These are phyloP conservation scores for Aspergillus heteromorphus DNA, from an alignment of 495 filamentous ascomycete genomes.

Conservation along the genomic window DNA sequence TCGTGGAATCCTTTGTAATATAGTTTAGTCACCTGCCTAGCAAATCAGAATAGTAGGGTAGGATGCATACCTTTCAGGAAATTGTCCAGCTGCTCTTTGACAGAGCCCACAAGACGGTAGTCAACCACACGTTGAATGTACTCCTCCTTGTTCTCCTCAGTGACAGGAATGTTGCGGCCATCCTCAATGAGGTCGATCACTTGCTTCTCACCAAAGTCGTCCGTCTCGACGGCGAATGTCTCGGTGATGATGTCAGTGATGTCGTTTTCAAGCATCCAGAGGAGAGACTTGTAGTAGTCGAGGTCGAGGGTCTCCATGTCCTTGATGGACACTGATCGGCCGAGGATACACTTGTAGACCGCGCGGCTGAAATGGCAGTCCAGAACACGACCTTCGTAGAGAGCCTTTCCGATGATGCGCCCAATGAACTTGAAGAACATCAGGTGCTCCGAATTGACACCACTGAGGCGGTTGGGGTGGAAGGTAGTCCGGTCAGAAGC, in stretches of 20 bases:
- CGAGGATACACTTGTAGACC: slow-evolving; percentile 95
- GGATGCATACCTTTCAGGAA: slow-evolving; percentile 76
- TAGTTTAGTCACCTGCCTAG: slow-evolving; percentile 17
- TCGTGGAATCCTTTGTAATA: slow-evolving; percentile 78
- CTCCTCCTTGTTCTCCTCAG: slow-evolving; percentile 97
- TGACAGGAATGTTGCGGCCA: slow-evolving; percentile 87
- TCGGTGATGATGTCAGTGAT: slow-evolving; percentile 99
- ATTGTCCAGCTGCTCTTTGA: slow-evolving; percentile 88
- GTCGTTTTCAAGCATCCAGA: slow-evolving; percentile 98
- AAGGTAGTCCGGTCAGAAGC: slow-evolving; percentile 98
- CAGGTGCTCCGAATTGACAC: slow-evolving; percentile 90
- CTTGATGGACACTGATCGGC: slow-evolving; percentile 92
- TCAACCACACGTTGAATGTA: slow-evolving; percentile 94
- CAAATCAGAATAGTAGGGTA: background rate
- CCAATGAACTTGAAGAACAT: slow-evolving; percentile 99
- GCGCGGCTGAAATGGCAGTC: slow-evolving; percentile 99
- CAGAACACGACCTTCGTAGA: slow-evolving; percentile 92
- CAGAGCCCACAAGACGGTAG: slow-evolving; percentile 82
- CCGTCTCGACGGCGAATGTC: slow-evolving; percentile 88
- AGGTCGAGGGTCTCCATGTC: slow-evolving; percentile 99
- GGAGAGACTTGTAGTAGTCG: slow-evolving; percentile 97
- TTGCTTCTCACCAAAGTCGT: slow-evolving; percentile 84
- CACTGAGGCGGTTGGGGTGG: slow-evolving; percentile 91
- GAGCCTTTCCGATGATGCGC: slow-evolving; percentile 94
- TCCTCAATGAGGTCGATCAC: slow-evolving; percentile 82